Percentiles rank a stretch among this genome's conserved stretches.
phyloP scores from a whole-genome alignment of 2,329 filamentous ascomycete genomes.

The Aspergillus texensis region DNA sequence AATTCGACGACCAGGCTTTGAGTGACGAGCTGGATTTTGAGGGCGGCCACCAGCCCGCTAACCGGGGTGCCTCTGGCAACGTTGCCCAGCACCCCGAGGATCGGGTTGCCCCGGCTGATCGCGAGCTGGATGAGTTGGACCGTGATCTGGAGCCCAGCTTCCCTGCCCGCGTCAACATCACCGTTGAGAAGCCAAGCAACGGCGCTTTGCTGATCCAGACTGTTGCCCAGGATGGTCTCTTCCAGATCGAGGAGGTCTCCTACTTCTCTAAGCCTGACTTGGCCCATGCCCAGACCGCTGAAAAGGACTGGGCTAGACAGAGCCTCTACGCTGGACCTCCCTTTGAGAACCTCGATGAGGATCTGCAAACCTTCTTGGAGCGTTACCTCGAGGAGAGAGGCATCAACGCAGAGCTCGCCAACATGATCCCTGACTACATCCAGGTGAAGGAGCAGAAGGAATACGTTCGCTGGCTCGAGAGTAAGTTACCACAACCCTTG shows the following conservation, averaged over 20 bases:
- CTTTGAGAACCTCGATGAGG: slow-evolving; percentile 93
- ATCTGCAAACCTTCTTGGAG: slow-evolving; percentile 89
- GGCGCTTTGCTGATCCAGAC: slow-evolving; percentile 88
- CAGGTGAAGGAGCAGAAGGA: slow-evolving; percentile 98
- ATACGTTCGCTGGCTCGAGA: slow-evolving; percentile 86
- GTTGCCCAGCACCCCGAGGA: slow-evolving; percentile 57
- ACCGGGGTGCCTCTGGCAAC: slow-evolving; percentile 56
- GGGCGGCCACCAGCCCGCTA: slow-evolving; percentile 54
- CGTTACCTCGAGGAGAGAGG: slow-evolving; percentile 93
- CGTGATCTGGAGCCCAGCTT: slow-evolving; percentile 60
- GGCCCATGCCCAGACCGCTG: slow-evolving; percentile 74
- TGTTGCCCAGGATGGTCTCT: slow-evolving; percentile 79
- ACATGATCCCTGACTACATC: slow-evolving; percentile 95
- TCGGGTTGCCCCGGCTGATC: slow-evolving; percentile 58
- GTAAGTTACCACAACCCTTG: slow-evolving; percentile 44
- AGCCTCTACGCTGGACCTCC: slow-evolving; percentile 86
- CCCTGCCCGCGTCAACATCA: slow-evolving; percentile 80
- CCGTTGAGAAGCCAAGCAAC: slow-evolving; percentile 83
- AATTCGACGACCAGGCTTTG: slow-evolving; percentile 59
- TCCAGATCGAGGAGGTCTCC: slow-evolving; percentile 88
- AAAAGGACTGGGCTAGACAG: slow-evolving; percentile 74
- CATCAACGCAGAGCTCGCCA: slow-evolving; percentile 79
- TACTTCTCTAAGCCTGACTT: slow-evolving; percentile 79
- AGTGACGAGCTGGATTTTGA: slow-evolving; percentile 62
- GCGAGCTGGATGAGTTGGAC: slow-evolving; percentile 60